A percentile compares a stretch with the other conserved stretches of the same genome.
These are phyloP conservation scores for Paramecium tetraurelia DNA, from an alignment of 73 alveolate species.

Conservation along the genomic window DNA sequence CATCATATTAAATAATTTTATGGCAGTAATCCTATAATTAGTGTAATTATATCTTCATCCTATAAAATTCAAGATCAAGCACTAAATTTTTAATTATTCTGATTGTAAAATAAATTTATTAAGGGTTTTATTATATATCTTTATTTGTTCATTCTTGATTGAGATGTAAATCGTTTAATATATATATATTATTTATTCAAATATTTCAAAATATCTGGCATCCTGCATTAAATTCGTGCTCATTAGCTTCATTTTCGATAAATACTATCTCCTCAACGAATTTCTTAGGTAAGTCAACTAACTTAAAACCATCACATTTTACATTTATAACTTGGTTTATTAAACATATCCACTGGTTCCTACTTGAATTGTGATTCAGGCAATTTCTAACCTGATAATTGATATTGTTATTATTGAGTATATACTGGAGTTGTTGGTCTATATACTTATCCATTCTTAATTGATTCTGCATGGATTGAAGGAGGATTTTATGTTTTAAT, in stretches of 20 bases:
- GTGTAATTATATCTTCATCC: too few species aligned
- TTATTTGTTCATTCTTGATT: too few species aligned
- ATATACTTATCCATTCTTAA: background rate
- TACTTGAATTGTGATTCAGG: background rate
- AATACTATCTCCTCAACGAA: background rate
- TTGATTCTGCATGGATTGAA: background rate
- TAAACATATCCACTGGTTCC: background rate
- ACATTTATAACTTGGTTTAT: background rate
- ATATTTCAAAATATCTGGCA: conserved; percentile 11
- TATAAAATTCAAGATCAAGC: too few species aligned
- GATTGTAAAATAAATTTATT: too few species aligned
- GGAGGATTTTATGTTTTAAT: background rate
- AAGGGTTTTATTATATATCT: too few species aligned
- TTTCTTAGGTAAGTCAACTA: background rate
- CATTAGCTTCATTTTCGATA: background rate
- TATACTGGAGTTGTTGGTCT: background rate
- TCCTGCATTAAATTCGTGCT: background rate
- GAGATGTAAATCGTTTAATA: background rate
- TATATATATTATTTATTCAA: conserved; percentile 25
- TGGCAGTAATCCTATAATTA: too few species aligned
- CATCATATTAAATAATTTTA: too few species aligned
- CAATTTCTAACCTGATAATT: background rate
- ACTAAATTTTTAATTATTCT: too few species aligned
- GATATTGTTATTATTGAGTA: background rate
- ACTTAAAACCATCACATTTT: background rate